Evolutionary conservation across 1,284 basidiomycete species (phyloP).

Genomic region (Farysia itapuensis): DNA sequence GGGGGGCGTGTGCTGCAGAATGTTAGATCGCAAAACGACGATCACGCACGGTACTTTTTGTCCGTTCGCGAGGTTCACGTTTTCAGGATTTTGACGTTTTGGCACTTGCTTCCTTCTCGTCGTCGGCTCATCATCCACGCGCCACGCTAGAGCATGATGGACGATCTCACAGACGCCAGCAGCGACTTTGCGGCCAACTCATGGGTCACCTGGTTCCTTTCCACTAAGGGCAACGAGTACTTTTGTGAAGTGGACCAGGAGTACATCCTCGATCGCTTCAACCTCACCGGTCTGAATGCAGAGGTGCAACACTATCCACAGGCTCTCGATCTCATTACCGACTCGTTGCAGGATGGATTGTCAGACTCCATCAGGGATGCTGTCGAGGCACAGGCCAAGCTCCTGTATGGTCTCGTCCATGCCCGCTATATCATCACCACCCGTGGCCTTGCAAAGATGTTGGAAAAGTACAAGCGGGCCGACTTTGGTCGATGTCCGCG

Average conservation of each 20-base stretch:
- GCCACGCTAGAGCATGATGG: no score
- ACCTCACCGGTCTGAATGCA: constrained; percentile 92
- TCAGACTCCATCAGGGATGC: constrained; percentile 51
- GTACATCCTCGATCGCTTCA: constrained; percentile 97
- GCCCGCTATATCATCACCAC: constrained; percentile 58
- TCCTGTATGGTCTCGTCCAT: constrained; percentile 58
- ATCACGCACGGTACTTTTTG: no score
- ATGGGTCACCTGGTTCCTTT: constrained; percentile 98
- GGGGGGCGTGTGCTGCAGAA: no score
- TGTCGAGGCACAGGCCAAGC: constrained; percentile 55
- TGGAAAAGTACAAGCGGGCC: constrained; percentile 59
- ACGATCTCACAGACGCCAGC: constrained; percentile 80
- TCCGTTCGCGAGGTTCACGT: no score
- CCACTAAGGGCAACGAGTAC: constrained; percentile 84
- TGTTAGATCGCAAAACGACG: no score
- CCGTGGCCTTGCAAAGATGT: constrained; percentile 57
- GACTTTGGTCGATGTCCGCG: constrained; percentile 58
- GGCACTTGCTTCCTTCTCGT: no score
- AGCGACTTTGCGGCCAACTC: constrained; percentile 77
- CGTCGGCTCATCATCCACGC: no score
- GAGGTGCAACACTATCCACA: constrained; percentile 93
- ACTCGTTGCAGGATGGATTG: constrained; percentile 56
- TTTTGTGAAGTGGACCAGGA: constrained; percentile 99
- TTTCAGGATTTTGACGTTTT: no score
- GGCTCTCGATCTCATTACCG: constrained; percentile 89